Base-by-base conservation (phyloP, 2,329 filamentous ascomycete genomes). In the Penicillium paneum region DNA sequence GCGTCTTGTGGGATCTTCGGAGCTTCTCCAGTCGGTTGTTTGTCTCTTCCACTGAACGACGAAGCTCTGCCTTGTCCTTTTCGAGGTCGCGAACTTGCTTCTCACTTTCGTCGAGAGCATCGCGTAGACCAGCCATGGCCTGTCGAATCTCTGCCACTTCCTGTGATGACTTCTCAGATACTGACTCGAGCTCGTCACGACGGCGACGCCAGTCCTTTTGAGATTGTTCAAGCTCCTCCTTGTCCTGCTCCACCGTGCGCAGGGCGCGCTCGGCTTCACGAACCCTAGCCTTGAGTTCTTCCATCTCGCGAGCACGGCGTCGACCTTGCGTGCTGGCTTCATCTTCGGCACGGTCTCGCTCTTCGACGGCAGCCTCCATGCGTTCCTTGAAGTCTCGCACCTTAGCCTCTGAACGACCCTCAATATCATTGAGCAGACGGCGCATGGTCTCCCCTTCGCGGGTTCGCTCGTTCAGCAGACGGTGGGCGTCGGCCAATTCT, bases 401-500 rank as follows among this genome's bases (percentile, higher is more conserved):
- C 67, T 91, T 89, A 56, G 79, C 79, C 61, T 97, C 92, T 1
- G 92, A 86, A 10, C 90, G 83, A 56, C 88, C 84, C 70, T 97
- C 91, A 8, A 92, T 90, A 61, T 97, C 93, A 15, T 87, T 87
- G 12, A 99, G 78, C 56, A 97, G 81, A 45, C 91, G 82, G 32
- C 94, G 85, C 92, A 99, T 97, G 0, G 91, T 97, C 76, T 97
- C 93, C 26, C 86, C 90, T 74, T 99, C 94, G 40, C 94, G 85
- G 4, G 90, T 93, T 26, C 94, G 86, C 73, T 99, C 94, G 49
- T 84, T 85, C 2, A 99, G 81, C 57, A 97, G 82, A 54, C 90
- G 84, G 69, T 96, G 91, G 3, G 91, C 88, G 72, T 99, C 94
- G 1, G 85, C 84, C 1, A 97, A 80, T 71, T 99, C 94, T 74